phyloP scores from a whole-genome alignment of 2,329 filamentous ascomycete species.

The Tolypocladium ovalisporum region DNA sequence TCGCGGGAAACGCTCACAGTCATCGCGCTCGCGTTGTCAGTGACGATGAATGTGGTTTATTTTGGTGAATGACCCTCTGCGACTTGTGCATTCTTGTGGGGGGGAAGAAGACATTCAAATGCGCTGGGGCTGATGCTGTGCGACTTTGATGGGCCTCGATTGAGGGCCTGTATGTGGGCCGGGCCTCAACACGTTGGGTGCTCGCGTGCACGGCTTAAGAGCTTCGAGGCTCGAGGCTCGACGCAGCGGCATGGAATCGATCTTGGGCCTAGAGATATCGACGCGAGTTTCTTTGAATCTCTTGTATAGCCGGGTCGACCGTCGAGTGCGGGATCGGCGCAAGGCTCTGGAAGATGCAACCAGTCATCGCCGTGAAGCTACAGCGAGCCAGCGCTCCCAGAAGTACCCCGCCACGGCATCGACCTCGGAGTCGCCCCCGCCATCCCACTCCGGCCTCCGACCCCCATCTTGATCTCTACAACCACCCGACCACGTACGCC shows the following conservation, averaged over 20 bases:
- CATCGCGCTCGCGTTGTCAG: background rate
- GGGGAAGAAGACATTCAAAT: background rate
- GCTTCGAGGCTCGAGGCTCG: background rate
- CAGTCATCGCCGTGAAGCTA: background rate
- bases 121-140: background rate
- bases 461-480: background rate
- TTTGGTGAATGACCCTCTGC: background rate
- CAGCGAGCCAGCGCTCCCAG: background rate
- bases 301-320: background rate
- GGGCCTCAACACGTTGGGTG: background rate
- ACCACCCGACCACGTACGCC: background rate
- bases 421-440: background rate
- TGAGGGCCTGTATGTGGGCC: background rate
- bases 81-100: background rate
- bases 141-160: background rate
- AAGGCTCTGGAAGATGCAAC: background rate
- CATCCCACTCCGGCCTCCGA: background rate
- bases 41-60: background rate
- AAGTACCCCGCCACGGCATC: background rate
- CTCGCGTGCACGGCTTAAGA: background rate
- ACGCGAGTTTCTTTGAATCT: background rate
- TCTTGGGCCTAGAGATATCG: background rate
- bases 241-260: background rate
- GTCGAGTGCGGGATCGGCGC: background rate
- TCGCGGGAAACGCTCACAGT: background rate